A percentile compares a stretch with the other conserved stretches of the same genome.
phyloP scores from a whole-genome alignment of 2,329 filamentous ascomycete species.

The Pseudogymnoascus sp. region DNA sequence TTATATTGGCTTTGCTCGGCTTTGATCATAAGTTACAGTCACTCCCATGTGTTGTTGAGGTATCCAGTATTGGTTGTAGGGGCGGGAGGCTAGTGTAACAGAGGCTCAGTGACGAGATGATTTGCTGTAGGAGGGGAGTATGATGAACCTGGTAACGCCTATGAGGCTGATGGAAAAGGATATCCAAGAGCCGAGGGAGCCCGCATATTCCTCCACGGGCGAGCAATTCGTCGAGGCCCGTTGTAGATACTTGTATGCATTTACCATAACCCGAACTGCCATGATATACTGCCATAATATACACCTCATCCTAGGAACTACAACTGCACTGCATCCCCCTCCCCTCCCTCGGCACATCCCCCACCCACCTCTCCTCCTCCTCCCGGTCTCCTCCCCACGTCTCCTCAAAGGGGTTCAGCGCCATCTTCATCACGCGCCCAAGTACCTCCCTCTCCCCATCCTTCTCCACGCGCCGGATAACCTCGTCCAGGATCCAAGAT shows the following conservation, averaged over 20 bases:
- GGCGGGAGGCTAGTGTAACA: no score
- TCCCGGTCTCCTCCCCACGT: slow-evolving; percentile 60
- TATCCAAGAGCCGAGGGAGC: no score
- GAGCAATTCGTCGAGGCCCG: neutral
- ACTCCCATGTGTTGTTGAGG: no score
- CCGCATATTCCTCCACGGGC: neutral
- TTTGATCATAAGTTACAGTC: no score
- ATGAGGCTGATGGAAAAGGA: no score
- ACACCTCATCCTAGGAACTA: slow-evolving; percentile 55
- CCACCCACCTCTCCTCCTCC: slow-evolving; percentile 76
- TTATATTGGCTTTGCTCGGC: no score
- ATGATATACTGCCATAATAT: neutral
- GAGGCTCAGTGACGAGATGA: no score
- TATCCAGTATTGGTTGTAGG: no score
- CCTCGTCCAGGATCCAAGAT: slow-evolving; percentile 86
- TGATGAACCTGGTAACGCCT: no score
- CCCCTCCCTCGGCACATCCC: slow-evolving; percentile 71
- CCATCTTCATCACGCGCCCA: slow-evolving; percentile 71
- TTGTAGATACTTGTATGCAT: neutral
- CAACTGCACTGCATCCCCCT: slow-evolving; percentile 91
- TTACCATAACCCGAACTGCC: neutral
- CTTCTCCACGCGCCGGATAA: slow-evolving; percentile 84
- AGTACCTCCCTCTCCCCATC: slow-evolving; percentile 74
- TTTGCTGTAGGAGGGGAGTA: no score
- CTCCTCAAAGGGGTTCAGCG: slow-evolving; percentile 76